phyloP scores from a whole-genome alignment of 331 rosid species.

The Malus hybrid region DNA sequence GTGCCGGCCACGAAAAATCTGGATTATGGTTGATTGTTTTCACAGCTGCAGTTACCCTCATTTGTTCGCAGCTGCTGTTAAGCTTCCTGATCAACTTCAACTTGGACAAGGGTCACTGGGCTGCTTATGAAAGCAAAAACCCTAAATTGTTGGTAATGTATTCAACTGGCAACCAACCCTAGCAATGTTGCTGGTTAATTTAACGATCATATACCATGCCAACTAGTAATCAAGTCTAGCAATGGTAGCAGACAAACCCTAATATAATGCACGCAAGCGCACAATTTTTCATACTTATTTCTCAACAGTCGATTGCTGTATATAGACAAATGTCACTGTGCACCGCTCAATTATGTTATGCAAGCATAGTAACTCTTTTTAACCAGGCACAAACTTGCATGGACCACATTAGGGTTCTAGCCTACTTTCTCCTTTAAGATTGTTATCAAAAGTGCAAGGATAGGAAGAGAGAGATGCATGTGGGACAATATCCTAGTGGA shows the following conservation, averaged over 20 bases:
- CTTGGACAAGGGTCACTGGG: neutral
- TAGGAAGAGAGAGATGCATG: neutral
- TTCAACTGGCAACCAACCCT: too few relatives aligned
- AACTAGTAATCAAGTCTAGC: neutral
- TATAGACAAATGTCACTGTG: neutral
- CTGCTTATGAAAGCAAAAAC: neutral
- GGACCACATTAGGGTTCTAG: neutral
- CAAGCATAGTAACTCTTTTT: neutral
- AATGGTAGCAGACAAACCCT: neutral
- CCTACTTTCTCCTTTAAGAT: neutral
- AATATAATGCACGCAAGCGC: neutral
- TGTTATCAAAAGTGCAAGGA: neutral
- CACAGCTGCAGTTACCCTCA: too few relatives aligned
- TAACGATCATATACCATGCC: too few relatives aligned
- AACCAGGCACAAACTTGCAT: neutral
- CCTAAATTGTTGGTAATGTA: neutral
- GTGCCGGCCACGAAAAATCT: too few relatives aligned
- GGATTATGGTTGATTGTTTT: too few relatives aligned
- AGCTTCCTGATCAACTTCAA: neutral
- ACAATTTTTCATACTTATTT: neutral
- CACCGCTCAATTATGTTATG: neutral
- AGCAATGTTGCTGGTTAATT: too few relatives aligned
- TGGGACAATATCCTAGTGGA: neutral
- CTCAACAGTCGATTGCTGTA: neutral
- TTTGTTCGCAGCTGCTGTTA: neutral